Conservation (phyloP, 1,139 yeast genomes). For the Ogataea hybrid region DNA sequence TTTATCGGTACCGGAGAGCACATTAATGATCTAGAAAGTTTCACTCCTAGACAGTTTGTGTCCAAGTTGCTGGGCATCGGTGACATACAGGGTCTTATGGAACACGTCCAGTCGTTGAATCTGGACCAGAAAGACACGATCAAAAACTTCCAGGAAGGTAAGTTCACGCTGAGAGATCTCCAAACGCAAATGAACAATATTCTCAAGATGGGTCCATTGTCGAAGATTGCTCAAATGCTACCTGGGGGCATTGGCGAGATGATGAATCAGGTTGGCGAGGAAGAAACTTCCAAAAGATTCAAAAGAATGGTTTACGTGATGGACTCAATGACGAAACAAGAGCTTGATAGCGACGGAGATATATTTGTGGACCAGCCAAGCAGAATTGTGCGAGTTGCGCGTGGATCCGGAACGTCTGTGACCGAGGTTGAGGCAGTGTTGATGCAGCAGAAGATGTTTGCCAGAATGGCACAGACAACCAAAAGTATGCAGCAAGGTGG, state of each 20-base stretch:
- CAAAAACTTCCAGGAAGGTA: slow-evolving; percentile 93
- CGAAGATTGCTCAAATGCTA: slow-evolving; percentile 92
- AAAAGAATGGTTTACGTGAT: slow-evolving; percentile 88
- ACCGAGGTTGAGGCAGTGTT: slow-evolving; percentile 92
- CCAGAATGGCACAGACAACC: slow-evolving; percentile 81
- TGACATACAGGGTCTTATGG: slow-evolving; percentile 90
- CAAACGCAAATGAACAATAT: slow-evolving; percentile 95
- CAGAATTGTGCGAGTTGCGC: slow-evolving; percentile 85
- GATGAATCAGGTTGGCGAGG: slow-evolving; percentile 88
- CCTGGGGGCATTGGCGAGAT: slow-evolving; percentile 88
- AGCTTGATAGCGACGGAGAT: slow-evolving; percentile 87
- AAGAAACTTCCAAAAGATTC: slow-evolving; percentile 77
- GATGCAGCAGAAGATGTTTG: slow-evolving; percentile 93
- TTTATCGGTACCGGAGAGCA: slow-evolving; percentile 99
- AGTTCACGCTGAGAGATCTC: slow-evolving; percentile 86
- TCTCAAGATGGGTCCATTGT: slow-evolving; percentile 93
- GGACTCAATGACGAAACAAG: slow-evolving; percentile 95
- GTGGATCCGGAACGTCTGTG: slow-evolving; percentile 94
- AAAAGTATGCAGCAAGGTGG: slow-evolving; percentile 46
- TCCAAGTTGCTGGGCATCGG: slow-evolving; percentile 93
- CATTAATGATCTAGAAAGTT: slow-evolving; percentile 87
- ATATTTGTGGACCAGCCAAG: slow-evolving; percentile 79
- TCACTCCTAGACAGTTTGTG: slow-evolving; percentile 85
- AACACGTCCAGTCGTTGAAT: slow-evolving; percentile 85
- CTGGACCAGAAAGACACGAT: slow-evolving; percentile 90